phyloP scores from a whole-genome alignment of 345 rosid genomes.

The Eucalyptus regnans region DNA sequence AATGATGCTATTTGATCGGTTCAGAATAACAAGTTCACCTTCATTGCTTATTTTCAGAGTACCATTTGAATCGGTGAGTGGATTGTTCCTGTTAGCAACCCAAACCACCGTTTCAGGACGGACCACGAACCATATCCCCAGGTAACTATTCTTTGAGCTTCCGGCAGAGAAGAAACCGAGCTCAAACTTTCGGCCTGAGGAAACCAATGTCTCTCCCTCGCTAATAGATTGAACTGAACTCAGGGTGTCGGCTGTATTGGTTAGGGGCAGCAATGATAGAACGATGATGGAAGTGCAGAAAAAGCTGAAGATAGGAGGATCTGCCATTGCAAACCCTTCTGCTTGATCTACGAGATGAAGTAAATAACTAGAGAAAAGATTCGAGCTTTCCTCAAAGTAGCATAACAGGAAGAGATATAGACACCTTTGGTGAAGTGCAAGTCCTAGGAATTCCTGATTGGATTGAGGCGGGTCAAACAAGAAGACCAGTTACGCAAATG shows the following conservation, averaged over 20 bases:
- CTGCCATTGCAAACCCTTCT: background rate
- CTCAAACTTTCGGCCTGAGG: background rate
- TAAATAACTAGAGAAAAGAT: background rate
- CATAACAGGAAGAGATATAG: background rate
- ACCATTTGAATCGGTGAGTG: conserved; percentile 1
- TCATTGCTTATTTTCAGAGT: background rate
- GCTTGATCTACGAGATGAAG: background rate
- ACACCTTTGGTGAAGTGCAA: background rate
- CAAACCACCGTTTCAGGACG: conserved; percentile 3
- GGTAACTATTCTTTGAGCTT: background rate
- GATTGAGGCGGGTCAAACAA: background rate
- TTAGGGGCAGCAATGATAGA: too few relatives aligned
- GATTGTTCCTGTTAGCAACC: conserved; percentile 28
- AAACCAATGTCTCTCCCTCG: background rate
- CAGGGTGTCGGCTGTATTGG: background rate
- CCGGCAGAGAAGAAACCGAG: conserved; percentile 3
- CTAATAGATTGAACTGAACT: background rate
- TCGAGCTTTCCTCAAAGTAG: background rate
- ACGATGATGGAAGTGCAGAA: background rate
- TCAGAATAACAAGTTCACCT: background rate
- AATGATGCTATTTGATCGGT: background rate
- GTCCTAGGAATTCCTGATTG: background rate
- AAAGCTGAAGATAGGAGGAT: background rate
- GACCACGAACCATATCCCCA: conserved; percentile 24
- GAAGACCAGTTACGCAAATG: background rate